A percentile compares a stretch with the other conserved stretches of the same genome.
These are phyloP conservation scores for Scheffersomyces illinoinensis DNA, from an alignment of 1,139 yeast genomes.

Conservation along the genomic window DNA sequence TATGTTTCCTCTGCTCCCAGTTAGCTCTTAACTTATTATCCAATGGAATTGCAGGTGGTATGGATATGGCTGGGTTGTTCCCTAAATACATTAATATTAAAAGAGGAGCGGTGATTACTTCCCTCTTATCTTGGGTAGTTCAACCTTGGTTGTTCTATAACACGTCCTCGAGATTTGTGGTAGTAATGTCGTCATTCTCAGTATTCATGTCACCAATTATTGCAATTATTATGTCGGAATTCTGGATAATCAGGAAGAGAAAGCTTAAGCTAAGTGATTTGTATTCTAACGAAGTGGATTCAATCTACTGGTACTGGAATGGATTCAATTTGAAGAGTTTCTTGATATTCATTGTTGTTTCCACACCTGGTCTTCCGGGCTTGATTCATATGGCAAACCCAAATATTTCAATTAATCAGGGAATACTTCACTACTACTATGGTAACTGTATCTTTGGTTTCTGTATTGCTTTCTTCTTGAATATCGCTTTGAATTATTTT, in stretches of 20 bases:
- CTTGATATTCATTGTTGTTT: slow-evolving; percentile 4
- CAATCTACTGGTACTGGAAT: slow-evolving; percentile 8
- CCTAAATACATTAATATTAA: slow-evolving; percentile 32
- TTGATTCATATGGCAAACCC: slow-evolving; percentile 26
- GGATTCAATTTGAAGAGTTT: slow-evolving; percentile 6
- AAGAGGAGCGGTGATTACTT: slow-evolving; percentile 46
- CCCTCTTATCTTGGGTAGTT: slow-evolving; percentile 41
- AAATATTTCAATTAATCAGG: slow-evolving; percentile 2
- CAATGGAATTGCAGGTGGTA: slow-evolving; percentile 27
- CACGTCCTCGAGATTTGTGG: slow-evolving; percentile 38
- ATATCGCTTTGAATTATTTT: slow-evolving; percentile 2
- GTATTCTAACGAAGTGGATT: slow-evolving; percentile 3
- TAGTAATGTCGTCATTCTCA: slow-evolving; percentile 34
- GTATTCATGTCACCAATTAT: slow-evolving; percentile 27
- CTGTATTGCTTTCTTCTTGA: slow-evolving; percentile 13
- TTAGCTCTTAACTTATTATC: slow-evolving; percentile 22
- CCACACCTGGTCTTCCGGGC: slow-evolving; percentile 11
- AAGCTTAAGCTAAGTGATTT: neutral
- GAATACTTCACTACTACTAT: slow-evolving; percentile 8
- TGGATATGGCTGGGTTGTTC: slow-evolving; percentile 29
- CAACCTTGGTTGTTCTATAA: slow-evolving; percentile 53
- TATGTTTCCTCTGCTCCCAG: slow-evolving; percentile 20
- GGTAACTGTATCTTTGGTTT: slow-evolving; percentile 11
- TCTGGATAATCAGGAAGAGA: neutral
- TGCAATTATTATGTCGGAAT: neutral